phyloP scores from a whole-genome alignment of 2,329 filamentous ascomycete species.

The Sporothrix mexicana region DNA sequence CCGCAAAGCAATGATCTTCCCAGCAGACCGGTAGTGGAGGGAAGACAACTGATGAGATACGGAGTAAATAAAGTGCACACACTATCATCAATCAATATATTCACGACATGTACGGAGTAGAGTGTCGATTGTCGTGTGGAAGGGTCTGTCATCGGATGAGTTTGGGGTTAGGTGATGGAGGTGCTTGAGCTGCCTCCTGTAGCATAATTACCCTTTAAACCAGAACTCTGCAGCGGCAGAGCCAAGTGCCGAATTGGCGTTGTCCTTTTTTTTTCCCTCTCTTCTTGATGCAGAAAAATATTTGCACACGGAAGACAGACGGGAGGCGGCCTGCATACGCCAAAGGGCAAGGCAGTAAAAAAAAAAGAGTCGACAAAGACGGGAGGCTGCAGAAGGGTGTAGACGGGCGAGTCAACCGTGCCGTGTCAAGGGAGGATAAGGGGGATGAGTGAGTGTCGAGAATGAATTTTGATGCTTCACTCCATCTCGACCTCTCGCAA shows the following conservation, averaged over 20 bases:
- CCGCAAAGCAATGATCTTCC: conserved; percentile 15
- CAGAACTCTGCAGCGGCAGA: neutral
- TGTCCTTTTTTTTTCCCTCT: neutral
- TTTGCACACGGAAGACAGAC: neutral
- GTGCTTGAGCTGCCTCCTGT: no score
- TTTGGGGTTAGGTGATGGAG: no score
- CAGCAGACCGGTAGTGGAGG: neutral
- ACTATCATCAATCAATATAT: neutral
- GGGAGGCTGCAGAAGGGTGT: neutral
- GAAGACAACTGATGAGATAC: neutral
- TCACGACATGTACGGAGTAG: neutral
- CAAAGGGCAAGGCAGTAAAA: neutral
- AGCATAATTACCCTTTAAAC: neutral
- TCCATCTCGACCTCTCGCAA: no score
- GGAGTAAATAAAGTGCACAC: neutral
- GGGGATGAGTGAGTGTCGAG: no score
- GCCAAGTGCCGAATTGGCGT: conserved; percentile 1
- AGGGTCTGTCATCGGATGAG: neutral
- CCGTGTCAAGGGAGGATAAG: neutral
- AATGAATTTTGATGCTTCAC: no score
- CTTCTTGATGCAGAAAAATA: neutral
- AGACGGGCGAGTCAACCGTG: neutral
- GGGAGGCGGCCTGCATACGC: neutral
- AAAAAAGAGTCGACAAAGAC: neutral
- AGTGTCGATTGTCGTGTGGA: neutral